phyloP scores from a whole-genome alignment of 202 grass and related monocot species.

The Carex arenaria region DNA sequence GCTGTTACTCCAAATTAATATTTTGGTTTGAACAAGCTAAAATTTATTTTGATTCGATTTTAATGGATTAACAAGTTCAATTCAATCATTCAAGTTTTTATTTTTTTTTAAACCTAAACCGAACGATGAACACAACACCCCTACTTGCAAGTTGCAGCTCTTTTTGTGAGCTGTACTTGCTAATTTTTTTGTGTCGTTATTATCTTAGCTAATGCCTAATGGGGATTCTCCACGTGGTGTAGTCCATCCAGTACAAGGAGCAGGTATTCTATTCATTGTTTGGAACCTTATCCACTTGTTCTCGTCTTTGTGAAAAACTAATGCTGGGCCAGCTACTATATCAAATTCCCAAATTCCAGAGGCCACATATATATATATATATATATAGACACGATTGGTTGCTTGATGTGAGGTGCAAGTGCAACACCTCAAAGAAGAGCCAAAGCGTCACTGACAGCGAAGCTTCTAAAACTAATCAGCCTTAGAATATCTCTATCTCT shows the following conservation, averaged over 20 bases:
- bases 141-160: too few relatives aligned
- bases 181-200: not conserved
- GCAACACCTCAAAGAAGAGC: not conserved
- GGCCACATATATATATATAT: too few relatives aligned
- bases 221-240: not conserved
- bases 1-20: too few relatives aligned
- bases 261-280: not conserved
- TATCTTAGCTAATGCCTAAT: not conserved
- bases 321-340: not conserved
- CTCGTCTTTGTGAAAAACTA: not conserved
- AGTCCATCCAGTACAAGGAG: not conserved
- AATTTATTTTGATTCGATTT: too few relatives aligned
- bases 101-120: too few relatives aligned
- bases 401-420: not conserved
- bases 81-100: too few relatives aligned
- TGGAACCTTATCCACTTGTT: not conserved
- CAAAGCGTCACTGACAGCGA: not conserved
- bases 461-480: not conserved
- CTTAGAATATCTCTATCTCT: too few relatives aligned
- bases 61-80: too few relatives aligned
- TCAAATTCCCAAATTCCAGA: not conserved
- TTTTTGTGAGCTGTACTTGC: not conserved
- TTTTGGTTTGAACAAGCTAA: too few relatives aligned
- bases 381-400: conserved; percentile 11
- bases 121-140: too few relatives aligned